phyloP scores from a whole-genome alignment of 2,329 filamentous ascomycete species.

The Pseudogymnoascus verrucosus region DNA sequence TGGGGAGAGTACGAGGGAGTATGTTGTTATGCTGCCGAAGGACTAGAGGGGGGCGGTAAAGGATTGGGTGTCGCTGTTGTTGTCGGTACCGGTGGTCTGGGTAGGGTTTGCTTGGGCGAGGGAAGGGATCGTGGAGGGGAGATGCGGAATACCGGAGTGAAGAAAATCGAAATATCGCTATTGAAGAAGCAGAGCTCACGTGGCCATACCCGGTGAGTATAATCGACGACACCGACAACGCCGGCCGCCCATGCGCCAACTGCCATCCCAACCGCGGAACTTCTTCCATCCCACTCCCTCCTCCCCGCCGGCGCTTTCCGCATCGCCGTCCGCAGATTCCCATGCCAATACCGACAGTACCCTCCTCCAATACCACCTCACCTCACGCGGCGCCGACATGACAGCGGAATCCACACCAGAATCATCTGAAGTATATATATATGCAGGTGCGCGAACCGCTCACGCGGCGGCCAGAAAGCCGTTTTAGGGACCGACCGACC shows the following conservation, averaged over 20 bases:
- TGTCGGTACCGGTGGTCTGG: neutral
- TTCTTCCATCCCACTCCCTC: neutral
- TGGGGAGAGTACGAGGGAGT: slow-evolving; percentile 82
- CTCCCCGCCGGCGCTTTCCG: neutral
- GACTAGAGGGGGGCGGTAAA: slow-evolving; percentile 10
- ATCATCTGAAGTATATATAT: slow-evolving; percentile 19
- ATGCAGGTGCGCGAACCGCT: neutral
- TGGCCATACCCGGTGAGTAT: neutral
- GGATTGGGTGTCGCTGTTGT: neutral
- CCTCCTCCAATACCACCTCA: neutral
- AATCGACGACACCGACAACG: neutral
- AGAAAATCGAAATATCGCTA: neutral
- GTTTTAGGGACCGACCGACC: neutral
- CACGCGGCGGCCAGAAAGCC: neutral
- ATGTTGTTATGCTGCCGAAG: slow-evolving; percentile 75
- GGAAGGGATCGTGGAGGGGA: neutral
- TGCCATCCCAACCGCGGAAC: neutral
- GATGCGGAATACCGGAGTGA: neutral
- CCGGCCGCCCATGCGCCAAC: neutral
- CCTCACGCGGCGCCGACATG: neutral
- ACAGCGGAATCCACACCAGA: slow-evolving; percentile 8
- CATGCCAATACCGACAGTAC: neutral
- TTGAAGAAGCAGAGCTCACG: neutral
- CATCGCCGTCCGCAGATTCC: neutral
- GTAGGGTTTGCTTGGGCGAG: neutral